Percentiles rank a stretch among this genome's conserved stretches.
Evolutionary conservation across 1,284 basidiomycete species (phyloP).

Genomic region (Vanrija sp.): DNA sequence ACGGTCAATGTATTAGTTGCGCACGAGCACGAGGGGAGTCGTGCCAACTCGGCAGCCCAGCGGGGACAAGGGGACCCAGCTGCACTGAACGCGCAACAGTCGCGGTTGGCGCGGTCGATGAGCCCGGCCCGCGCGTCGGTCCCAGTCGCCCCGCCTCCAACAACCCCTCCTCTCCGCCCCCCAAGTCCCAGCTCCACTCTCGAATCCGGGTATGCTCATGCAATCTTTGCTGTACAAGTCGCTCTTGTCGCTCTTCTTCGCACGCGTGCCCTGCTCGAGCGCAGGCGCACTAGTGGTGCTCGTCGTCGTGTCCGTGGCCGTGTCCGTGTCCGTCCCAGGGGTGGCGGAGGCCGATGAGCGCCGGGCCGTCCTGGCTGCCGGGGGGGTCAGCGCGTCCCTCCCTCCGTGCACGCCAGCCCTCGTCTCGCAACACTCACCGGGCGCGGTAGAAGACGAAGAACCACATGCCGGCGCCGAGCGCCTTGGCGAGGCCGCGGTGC

Average conservation of each 20-base stretch:
- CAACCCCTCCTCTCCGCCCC: too few species aligned
- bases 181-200: too few species aligned
- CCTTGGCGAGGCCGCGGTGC: conserved; percentile 74
- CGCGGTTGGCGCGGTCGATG: too few species aligned
- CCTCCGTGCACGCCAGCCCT: not conserved
- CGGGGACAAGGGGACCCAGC: too few species aligned
- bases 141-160: too few species aligned
- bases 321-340: conserved; percentile 54
- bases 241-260: not conserved
- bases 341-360: conserved; percentile 53
- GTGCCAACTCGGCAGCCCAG: too few species aligned
- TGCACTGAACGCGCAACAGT: too few species aligned
- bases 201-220: too few species aligned
- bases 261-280: too few species aligned
- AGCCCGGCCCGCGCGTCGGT: too few species aligned
- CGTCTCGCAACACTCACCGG: conserved; percentile 63
- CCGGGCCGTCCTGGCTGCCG: conserved; percentile 54
- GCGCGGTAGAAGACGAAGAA: conserved; percentile 96
- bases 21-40: too few species aligned
- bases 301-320: conserved; percentile 33
- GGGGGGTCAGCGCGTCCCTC: conserved; percentile 1
- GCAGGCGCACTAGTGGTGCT: not conserved
- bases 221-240: not conserved
- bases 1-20: too few species aligned
- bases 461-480: conserved; percentile 89